Conservation (phyloP, 495 filamentous ascomycete species). For the Astrothelium subdiscretum region DNA sequence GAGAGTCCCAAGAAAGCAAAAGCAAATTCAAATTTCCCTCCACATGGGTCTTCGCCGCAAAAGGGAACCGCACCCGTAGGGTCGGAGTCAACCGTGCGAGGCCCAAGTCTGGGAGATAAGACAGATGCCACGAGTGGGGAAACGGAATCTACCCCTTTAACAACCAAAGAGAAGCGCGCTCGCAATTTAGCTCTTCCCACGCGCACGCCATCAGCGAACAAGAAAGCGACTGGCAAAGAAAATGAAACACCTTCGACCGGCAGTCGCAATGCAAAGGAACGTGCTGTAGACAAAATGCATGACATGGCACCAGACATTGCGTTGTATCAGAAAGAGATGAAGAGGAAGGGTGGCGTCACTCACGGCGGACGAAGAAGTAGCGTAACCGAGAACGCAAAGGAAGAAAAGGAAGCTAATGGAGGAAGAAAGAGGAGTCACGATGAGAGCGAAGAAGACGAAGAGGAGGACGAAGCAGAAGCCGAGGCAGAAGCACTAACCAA, state of each 20-base stretch:
- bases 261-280: slow-evolving; percentile 77
- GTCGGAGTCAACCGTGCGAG: background rate
- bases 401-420: slow-evolving; percentile 13
- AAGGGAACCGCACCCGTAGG: background rate
- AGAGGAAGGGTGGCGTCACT: slow-evolving; percentile 70
- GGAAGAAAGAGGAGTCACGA: slow-evolving; percentile 44
- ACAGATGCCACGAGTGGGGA: background rate
- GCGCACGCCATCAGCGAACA: slow-evolving; percentile 37
- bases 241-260: slow-evolving; percentile 74
- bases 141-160: slow-evolving; percentile 11
- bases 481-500: slow-evolving; percentile 17
- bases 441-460: slow-evolving; percentile 46
- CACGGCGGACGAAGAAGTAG: slow-evolving; percentile 54
- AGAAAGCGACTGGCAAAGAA: slow-evolving; percentile 51
- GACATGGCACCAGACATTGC: slow-evolving; percentile 70
- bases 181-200: background rate
- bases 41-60: background rate
- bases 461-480: slow-evolving; percentile 26
- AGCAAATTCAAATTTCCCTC: background rate
- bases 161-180: slow-evolving; percentile 1
- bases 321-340: slow-evolving; percentile 87
- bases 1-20: background rate
- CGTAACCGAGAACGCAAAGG: slow-evolving; percentile 22
- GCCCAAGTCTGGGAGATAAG: background rate
- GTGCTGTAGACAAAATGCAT: slow-evolving; percentile 64